Evolutionary conservation across 2,329 filamentous ascomycete genomes (phyloP), one percentile per base, ranked within the genome.

Genomic region (Bipolaris victoriae): DNA sequence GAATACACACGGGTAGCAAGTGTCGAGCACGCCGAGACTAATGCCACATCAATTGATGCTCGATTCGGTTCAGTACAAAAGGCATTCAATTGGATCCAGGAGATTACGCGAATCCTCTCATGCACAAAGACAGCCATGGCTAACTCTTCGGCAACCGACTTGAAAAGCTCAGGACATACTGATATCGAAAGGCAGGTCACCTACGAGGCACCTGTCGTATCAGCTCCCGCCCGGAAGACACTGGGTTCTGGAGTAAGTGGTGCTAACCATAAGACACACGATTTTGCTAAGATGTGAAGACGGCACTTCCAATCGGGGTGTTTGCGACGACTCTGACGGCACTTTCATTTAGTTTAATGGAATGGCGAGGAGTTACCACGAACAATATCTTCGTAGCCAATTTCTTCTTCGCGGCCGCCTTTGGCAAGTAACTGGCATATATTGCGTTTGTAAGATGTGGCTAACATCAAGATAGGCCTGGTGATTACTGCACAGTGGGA

Each of bases 401-500:
- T 58, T 83, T 85, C 72, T 84, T 84, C 72, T 84, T 83, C 58
- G 72, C 79, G 3, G 77, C 77, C 3, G 82, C 79, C 0, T 77
- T 85, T 49, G 83, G 82, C 0, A 77, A 29, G 45, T 54, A 5
- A 22, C 5, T 6, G 3, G 10, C 2, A 7, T 10, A 15, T 6
- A 22, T 2, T 10, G 7, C 9, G 5, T 31, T 5, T 43, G 5
- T 18, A 1, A 36, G 26, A 5, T 2, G 4, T 29, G 20, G 11
- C 52, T 54, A 16, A 54, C 22, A 26, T 5, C 3, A 10, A 36
- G 11, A 20, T 22, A 54, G 52, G 53, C 7, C n/a, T 86, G 58
- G 74, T 86, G 0, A 73, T 86, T 1, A 81, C 82, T 0, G 83
- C 84, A 5, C 82, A 85, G 62, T 86, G 83, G 83, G 82, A 85